phyloP scores from a whole-genome alignment of 2,329 filamentous ascomycete species.

The Penicillium sp. region DNA sequence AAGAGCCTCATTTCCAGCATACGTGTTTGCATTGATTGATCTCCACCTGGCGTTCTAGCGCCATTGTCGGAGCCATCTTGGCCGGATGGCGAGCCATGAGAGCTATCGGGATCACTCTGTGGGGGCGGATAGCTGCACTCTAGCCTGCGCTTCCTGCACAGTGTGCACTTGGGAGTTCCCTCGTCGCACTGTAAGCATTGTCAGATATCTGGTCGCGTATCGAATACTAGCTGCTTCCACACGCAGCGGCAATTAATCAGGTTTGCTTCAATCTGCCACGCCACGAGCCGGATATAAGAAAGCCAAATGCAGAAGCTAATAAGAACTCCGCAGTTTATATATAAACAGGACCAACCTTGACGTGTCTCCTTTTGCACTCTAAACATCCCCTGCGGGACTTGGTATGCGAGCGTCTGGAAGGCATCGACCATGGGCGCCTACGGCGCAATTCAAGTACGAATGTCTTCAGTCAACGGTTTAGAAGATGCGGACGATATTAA shows the following conservation, averaged over 20 bases:
- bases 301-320: not conserved
- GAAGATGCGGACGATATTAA: not conserved
- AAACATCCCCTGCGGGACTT: constrained; percentile 45
- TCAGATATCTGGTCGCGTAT: not conserved
- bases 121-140: constrained; percentile 38
- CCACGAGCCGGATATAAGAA: not conserved
- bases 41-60: constrained; percentile 10
- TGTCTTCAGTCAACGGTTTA: not conserved
- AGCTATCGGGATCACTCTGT: constrained; percentile 28
- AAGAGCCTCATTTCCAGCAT: constrained; percentile 42
- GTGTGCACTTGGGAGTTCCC: constrained; percentile 36
- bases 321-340: not conserved
- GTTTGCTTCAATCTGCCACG: not conserved
- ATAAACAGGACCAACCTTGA: constrained; percentile 35
- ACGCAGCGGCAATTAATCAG: not conserved
- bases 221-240: not conserved
- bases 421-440: constrained; percentile 22
- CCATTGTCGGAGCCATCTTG: constrained; percentile 24
- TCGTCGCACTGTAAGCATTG: constrained; percentile 39
- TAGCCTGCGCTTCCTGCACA: constrained; percentile 41
- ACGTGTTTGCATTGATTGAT: constrained; percentile 23
- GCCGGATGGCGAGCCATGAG: constrained; percentile 21
- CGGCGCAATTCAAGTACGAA: not conserved
- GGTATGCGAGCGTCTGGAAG: constrained; percentile 39
- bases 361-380: constrained; percentile 43